phyloP scores from a whole-genome alignment of 805 yeast genomes.

The Saccharomycopsis fermentans region DNA sequence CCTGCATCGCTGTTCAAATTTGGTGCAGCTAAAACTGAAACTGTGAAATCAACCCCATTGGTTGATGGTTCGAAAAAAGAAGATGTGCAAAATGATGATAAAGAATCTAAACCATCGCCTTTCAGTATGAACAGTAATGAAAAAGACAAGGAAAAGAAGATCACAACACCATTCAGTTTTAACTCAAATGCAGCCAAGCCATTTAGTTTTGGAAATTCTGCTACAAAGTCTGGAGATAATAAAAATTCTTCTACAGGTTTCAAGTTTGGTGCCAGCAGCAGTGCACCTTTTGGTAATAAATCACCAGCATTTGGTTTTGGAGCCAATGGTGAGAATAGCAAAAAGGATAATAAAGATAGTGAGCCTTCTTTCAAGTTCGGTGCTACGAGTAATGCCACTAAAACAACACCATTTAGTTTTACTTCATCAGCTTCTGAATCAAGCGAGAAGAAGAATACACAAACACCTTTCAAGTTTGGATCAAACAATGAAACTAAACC shows the following conservation, averaged over 20 bases:
- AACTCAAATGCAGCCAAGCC: not conserved
- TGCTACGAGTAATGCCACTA: not conserved
- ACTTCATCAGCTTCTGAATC: not conserved
- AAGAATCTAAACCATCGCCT: not conserved
- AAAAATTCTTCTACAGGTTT: not conserved
- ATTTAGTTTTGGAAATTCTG: not conserved
- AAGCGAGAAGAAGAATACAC: not conserved
- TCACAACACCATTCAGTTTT: not conserved
- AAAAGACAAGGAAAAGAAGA: too few relatives aligned
- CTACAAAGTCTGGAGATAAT: not conserved
- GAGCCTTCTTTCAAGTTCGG: slow-evolving; percentile 7
- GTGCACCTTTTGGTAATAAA: not conserved
- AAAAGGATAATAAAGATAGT: not conserved
- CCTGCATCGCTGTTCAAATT: not conserved
- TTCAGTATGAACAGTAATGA: not conserved
- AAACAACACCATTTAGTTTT: slow-evolving; percentile 1
- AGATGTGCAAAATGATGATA: not conserved
- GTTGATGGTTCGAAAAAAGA: not conserved
- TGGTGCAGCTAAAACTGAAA: not conserved
- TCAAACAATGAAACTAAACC: not conserved
- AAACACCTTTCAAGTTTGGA: not conserved
- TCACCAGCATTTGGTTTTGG: slow-evolving; percentile 8
- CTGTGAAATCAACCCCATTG: not conserved
- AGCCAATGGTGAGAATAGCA: not conserved
- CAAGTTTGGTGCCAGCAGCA: not conserved